Conservation (phyloP, 208 protist genomes). For the Wallacemonas sp. region DNA sequence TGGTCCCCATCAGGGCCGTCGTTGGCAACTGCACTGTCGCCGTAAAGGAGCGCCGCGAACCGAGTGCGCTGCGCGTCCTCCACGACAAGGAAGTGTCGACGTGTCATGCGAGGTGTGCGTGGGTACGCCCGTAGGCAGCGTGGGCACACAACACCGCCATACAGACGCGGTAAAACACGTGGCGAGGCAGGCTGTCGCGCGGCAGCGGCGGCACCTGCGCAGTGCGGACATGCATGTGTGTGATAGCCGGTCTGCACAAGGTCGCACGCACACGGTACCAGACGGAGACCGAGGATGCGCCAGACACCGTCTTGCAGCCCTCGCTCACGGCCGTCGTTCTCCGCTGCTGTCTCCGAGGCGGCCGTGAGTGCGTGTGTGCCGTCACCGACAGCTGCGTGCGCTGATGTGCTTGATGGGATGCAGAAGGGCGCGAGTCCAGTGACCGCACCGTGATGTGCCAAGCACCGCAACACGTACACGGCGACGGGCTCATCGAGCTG, state of each 20-base stretch:
- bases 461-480: constrained; percentile 67
- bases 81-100: constrained; percentile 32
- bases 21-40: constrained; percentile 33
- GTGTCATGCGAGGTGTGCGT: constrained; percentile 19
- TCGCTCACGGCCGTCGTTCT: background rate
- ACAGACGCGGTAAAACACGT: constrained; percentile 18
- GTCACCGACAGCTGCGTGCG: background rate
- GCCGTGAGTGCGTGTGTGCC: background rate
- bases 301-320: constrained; percentile 21
- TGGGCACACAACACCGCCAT: constrained; percentile 21
- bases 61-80: constrained; percentile 7
- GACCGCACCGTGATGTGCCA: constrained; percentile 31
- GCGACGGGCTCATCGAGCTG: constrained; percentile 52
- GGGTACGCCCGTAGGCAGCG: constrained; percentile 26
- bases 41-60: constrained; percentile 1
- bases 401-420: background rate
- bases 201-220: background rate
- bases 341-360: background rate
- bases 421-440: constrained; percentile 10
- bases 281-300: constrained; percentile 47
- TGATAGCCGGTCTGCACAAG: constrained; percentile 61
- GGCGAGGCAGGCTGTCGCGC: background rate
- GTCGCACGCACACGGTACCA: constrained; percentile 28
- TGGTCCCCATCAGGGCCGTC: constrained; percentile 33
- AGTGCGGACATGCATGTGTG: constrained; percentile 23